These are phyloP conservation scores for Neonectria magnoliae DNA, from an alignment of 2,329 filamentous ascomycete species.

Conservation along the genomic window DNA sequence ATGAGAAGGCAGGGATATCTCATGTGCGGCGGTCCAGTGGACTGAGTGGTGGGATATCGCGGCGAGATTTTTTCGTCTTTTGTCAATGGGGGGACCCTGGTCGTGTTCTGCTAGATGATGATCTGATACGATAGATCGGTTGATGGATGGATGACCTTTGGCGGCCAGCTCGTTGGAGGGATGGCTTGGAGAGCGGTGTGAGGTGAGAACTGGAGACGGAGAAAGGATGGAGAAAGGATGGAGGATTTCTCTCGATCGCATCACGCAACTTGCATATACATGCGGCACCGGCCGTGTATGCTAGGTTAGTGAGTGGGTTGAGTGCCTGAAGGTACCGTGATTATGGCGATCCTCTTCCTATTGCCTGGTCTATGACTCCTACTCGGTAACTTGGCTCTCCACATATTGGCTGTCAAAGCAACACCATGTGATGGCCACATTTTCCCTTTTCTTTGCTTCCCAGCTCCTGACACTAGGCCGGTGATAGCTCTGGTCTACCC, in stretches of 20 bases:
- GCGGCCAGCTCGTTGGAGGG: slow-evolving; percentile 6
- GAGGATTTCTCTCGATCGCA: slow-evolving; percentile 7
- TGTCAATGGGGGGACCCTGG: neutral
- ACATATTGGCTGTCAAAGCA: neutral
- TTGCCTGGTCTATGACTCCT: neutral
- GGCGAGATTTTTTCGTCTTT: neutral
- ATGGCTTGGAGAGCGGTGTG: slow-evolving; percentile 8
- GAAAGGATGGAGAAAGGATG: neutral
- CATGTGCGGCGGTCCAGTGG: slow-evolving; percentile 20
- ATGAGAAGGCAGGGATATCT: slow-evolving; percentile 12
- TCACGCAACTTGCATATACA: slow-evolving; percentile 10
- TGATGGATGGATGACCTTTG: slow-evolving; percentile 7
- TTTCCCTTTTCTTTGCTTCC: neutral
- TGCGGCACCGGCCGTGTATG: neutral
- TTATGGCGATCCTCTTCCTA: neutral
- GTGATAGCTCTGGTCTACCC: slow-evolving; percentile 2
- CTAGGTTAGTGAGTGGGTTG: neutral
- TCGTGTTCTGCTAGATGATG: neutral
- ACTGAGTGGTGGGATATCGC: slow-evolving; percentile 23
- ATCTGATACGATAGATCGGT: neutral
- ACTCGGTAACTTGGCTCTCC: neutral
- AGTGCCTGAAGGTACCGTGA: neutral
- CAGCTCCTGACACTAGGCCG: slow-evolving; percentile 2
- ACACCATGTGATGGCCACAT: neutral
- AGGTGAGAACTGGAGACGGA: slow-evolving; percentile 3